Conservation (phyloP, 345 rosid species). For the Eutrema yunnanense region DNA sequence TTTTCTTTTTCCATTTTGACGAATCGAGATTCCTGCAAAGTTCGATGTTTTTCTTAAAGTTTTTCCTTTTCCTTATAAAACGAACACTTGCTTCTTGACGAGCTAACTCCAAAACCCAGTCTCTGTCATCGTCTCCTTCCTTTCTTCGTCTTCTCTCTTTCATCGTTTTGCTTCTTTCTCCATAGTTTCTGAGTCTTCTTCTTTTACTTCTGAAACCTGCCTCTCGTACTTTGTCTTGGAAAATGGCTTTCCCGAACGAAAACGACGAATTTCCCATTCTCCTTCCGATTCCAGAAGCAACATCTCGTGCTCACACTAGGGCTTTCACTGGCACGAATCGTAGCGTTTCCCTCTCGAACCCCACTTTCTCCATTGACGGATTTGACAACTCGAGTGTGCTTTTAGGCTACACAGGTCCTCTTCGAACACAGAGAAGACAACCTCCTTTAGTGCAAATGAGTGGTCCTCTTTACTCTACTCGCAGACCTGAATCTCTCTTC, state of each 20-base stretch:
- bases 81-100: background rate
- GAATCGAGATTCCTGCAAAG: background rate
- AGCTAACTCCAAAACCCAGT: background rate
- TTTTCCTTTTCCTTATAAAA: background rate
- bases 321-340: constrained; percentile 36
- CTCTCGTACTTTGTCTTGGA: background rate
- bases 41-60: background rate
- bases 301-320: constrained; percentile 30
- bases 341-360: constrained; percentile 59
- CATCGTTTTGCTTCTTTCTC: background rate
- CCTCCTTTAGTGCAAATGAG: constrained; percentile 51
- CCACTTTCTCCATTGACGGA: constrained; percentile 40
- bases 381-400: constrained; percentile 34
- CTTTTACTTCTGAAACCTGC: background rate
- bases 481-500: constrained; percentile 31
- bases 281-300: background rate
- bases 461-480: constrained; percentile 50
- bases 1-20: background rate
- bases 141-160: background rate
- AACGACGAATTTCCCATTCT: constrained; percentile 11
- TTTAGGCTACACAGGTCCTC: constrained; percentile 78
- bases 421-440: constrained; percentile 64
- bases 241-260: constrained; percentile 3
- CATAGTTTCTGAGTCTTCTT: background rate
- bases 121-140: background rate